Evolutionary conservation across 768 basidiomycete genomes (phyloP), one percentile per base, ranked within the genome.

Genomic region (Amanita rimosa): DNA sequence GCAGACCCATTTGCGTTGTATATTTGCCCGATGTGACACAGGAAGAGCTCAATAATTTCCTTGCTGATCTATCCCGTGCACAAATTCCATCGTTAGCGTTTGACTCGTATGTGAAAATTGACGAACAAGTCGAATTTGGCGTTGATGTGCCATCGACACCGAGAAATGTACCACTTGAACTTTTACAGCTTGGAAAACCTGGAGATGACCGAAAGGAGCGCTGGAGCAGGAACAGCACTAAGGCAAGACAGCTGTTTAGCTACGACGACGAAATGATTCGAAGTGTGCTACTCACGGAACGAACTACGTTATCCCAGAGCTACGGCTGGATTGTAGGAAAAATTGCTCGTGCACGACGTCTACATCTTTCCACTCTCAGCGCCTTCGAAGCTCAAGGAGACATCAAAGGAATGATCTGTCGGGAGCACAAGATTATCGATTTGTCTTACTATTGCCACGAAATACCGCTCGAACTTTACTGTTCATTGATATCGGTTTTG

Each of bases 261-360:
- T 64, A 68, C 41, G 76, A 79, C 44, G 77, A 78, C 49, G 59
- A 68, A 16, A 73, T 70, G 6, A 71, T 84, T 49, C 73, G 77
- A 29, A 74, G 80, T 17, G 71, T 78, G 27, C 68, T 91, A 49
- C 64, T 86, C n/a, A 72, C 74, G 2, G 86, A 94, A 58, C 72
- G 75, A 40, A 77, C 76, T 22, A 82, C 85, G 2, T 58, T 83
- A n/a, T 73, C 78, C 2, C 87, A 91, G 54, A 54, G 78, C 24
- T 86, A 86, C 58, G 91, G 89, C 11, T 89, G 76, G 62, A 73
- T 84, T 38, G 67, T 77, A 11, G 88, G 83, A 11, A 81, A 79
- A 56, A 72, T 74, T 26, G 65, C 79, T 1, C 74, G 91, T 38
- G 75, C 78, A 14, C 75, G 79, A 22, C 70, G 77, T 51, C 64